Evolutionary conservation across 495 filamentous ascomycete genomes (phyloP), one percentile per base, ranked within the genome.

Genomic region (Bacidia gigantensis): DNA sequence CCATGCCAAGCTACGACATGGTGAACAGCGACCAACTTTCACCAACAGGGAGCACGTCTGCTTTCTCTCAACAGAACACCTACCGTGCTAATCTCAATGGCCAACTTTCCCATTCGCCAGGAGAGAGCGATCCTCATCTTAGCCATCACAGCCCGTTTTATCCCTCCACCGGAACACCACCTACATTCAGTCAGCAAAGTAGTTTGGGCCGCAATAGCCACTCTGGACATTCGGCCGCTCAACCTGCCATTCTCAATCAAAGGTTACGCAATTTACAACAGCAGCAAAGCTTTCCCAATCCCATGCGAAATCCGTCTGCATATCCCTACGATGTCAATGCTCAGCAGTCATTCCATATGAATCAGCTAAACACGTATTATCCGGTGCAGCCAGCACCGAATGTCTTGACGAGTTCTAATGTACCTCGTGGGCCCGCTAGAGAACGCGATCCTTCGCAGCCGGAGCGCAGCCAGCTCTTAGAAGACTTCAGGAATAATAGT

Each of bases 401-500:
- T 24, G 52, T 68, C 0, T 50, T 64, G 2, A 55, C 66, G 0
- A 58, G 67, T 0, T 60, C 70, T 29, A 51, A 69, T 26, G 73
- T 73, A 52, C 73, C 54, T 46, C 69, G 69, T 52, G 72, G 72
- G 51, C 70, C 70, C 12, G 68, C 76, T 25, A 77, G 79, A 54
- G 84, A 87, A 26, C 75, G 82, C 26, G 83, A 89, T 54, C 67
- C 75, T 2, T 70, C 74, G 0, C 78, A 81, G 22, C 78, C 76
- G 51, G 65, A 84, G 2, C 74, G 86, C 47, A 95, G 89, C 62
- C 62, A 72, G 21, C 69, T 89, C 2, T 70, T 96, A 2, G 81
- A 88, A 46, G 86, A 95, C 20, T 95, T 95, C 65, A 78, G 83
- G 11, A 71, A 75, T 3, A 84, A 81, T 58, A 74, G 72, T 47